Conservation (phyloP, 1,139 yeast species). For the Hyphopichia buzzinii region DNA sequence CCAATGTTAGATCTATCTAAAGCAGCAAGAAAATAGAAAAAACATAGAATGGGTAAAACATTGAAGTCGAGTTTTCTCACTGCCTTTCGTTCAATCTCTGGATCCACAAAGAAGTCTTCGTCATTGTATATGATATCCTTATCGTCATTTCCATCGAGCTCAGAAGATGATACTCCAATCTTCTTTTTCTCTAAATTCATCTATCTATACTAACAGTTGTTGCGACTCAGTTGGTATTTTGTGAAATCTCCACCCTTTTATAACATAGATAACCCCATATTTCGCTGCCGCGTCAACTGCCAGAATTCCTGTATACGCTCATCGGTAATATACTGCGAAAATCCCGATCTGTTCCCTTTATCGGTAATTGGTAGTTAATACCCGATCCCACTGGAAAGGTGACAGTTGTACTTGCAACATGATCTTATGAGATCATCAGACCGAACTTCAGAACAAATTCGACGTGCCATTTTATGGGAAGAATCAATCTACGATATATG, state of each 20-base stretch:
- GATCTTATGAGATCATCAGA: no score
- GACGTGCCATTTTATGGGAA: no score
- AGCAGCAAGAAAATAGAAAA: slow-evolving; percentile 21
- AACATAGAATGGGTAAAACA: slow-evolving; percentile 16
- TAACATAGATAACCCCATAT: not conserved
- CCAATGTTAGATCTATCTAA: slow-evolving; percentile 26
- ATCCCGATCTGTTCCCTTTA: not conserved
- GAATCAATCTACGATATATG: no score
- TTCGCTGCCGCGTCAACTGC: not conserved
- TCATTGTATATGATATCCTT: not conserved
- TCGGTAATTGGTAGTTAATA: not conserved
- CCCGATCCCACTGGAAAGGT: no score
- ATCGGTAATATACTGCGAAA: not conserved
- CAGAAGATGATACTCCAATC: not conserved
- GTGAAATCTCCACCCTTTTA: not conserved
- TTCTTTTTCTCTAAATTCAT: not conserved
- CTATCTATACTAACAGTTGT: no score
- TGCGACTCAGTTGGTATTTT: not conserved
- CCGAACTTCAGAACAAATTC: no score
- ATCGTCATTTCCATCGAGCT: not conserved
- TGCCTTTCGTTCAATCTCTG: slow-evolving; percentile 21
- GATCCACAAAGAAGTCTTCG: slow-evolving; percentile 3
- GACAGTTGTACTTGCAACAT: no score
- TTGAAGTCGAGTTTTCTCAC: slow-evolving; percentile 15
- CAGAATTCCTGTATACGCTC: not conserved